These are phyloP conservation scores for Solanum boliviense DNA, from an alignment of 257 asterid species.

Conservation along the genomic window DNA sequence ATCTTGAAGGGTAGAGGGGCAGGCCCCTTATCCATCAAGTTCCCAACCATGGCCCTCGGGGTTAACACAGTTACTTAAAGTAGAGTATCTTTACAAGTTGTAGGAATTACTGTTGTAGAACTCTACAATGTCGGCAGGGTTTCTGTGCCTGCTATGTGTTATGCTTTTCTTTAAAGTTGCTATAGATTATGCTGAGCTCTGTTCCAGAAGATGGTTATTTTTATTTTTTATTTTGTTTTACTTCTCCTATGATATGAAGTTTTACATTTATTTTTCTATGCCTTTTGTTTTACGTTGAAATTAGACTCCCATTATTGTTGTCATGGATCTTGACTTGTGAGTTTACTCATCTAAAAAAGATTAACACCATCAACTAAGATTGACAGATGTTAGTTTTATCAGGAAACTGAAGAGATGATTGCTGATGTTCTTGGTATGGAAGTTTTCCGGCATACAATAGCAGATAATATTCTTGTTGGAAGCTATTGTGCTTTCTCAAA, in stretches of 20 bases:
- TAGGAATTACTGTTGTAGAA: not conserved
- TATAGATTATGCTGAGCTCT: not conserved
- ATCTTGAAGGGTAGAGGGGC: not conserved
- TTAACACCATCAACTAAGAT: not conserved
- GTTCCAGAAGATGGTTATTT: not conserved
- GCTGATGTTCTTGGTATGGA: slow-evolving; percentile 87
- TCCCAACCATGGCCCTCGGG: not conserved
- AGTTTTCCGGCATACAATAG: slow-evolving; percentile 67
- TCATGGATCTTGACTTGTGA: not conserved
- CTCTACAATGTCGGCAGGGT: no score
- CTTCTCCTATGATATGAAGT: not conserved
- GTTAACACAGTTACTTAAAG: not conserved
- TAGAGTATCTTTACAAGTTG: not conserved
- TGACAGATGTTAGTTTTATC: not conserved
- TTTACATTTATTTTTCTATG: not conserved
- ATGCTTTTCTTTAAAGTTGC: not conserved
- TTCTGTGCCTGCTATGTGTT: not conserved
- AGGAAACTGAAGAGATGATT: slow-evolving; percentile 90
- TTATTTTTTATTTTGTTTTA: fast-evolving
- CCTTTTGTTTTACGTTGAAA: not conserved
- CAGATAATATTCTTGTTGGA: slow-evolving; percentile 77
- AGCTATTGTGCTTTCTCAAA: slow-evolving; percentile 68
- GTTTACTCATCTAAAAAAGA: not conserved
- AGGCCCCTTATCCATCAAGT: not conserved
- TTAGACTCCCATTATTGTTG: not conserved